phyloP scores from a whole-genome alignment of 106 monocot genomes.

The Posidonia australis region DNA sequence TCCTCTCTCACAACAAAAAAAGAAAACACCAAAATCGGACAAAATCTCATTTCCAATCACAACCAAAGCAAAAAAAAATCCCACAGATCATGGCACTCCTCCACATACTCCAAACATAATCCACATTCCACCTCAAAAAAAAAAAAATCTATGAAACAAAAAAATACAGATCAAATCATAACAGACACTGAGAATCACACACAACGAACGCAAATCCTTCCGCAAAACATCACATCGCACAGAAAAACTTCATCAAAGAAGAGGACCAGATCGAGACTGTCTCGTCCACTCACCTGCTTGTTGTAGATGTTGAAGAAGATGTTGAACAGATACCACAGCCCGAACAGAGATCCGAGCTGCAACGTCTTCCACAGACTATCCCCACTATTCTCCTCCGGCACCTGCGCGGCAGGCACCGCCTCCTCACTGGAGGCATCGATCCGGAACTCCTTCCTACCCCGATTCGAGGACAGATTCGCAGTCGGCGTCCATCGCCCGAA shows the following conservation, averaged over 20 bases:
- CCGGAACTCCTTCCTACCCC: conserved; percentile 1
- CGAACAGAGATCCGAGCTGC: conserved; percentile 52
- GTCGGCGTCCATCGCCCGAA: no score
- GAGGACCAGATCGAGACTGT: not conserved
- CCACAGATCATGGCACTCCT: no score
- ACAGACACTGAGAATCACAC: no score
- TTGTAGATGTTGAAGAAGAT: conserved; percentile 82
- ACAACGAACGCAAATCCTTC: no score
- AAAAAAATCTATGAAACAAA: no score
- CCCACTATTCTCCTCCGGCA: not conserved
- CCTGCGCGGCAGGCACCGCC: not conserved
- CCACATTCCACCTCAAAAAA: no score
- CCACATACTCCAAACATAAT: no score
- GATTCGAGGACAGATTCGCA: not conserved
- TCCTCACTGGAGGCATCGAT: not conserved
- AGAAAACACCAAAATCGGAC: no score
- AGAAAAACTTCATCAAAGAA: not conserved
- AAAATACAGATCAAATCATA: no score
- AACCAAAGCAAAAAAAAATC: no score
- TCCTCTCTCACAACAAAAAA: no score
- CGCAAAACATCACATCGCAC: not conserved
- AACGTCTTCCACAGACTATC: conserved; percentile 26
- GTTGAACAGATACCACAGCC: conserved; percentile 66
- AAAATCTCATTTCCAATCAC: no score
- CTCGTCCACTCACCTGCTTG: conserved; percentile 55